A percentile compares a stretch with the other conserved stretches of the same genome.
Evolutionary conservation across 768 basidiomycete genomes (phyloP).

Genomic region (Lentinula detonsa): DNA sequence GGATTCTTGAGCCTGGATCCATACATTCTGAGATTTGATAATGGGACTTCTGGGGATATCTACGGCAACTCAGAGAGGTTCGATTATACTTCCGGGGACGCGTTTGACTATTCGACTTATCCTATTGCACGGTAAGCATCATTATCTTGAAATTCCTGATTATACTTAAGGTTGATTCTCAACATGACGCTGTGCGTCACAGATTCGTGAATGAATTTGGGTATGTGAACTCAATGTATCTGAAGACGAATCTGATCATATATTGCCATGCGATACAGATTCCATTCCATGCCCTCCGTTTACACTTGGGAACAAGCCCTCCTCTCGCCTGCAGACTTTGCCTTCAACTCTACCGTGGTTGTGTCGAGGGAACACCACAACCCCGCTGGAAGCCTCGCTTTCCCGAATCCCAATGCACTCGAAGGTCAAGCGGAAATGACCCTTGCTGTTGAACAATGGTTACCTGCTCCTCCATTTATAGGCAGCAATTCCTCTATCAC

Average conservation of each 20-base stretch:
- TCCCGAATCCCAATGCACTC: conserved; percentile 50
- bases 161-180: not conserved
- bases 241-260: not conserved
- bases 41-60: conserved; percentile 44
- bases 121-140: conserved; percentile 36
- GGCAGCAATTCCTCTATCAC: conserved; percentile 7
- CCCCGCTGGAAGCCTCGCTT: conserved; percentile 43
- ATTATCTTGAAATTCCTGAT: not conserved
- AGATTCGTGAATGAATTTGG: conserved; percentile 59
- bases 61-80: conserved; percentile 58
- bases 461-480: conserved; percentile 34
- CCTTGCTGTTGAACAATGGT: conserved; percentile 44
- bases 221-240: conserved; percentile 19
- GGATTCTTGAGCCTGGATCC: conserved; percentile 55
- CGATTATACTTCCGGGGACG: conserved; percentile 46
- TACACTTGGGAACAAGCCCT: conserved; percentile 58
- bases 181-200: not conserved
- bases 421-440: conserved; percentile 51
- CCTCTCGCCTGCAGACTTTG: conserved; percentile 41
- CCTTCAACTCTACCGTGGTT: conserved; percentile 53
- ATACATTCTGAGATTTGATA: conserved; percentile 42
- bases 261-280: conserved; percentile 22
- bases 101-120: conserved; percentile 49
- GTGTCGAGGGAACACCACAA: conserved; percentile 52
- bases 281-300: conserved; percentile 60